phyloP scores from a whole-genome alignment of 805 yeast genomes.

The Candida succiphila region DNA sequence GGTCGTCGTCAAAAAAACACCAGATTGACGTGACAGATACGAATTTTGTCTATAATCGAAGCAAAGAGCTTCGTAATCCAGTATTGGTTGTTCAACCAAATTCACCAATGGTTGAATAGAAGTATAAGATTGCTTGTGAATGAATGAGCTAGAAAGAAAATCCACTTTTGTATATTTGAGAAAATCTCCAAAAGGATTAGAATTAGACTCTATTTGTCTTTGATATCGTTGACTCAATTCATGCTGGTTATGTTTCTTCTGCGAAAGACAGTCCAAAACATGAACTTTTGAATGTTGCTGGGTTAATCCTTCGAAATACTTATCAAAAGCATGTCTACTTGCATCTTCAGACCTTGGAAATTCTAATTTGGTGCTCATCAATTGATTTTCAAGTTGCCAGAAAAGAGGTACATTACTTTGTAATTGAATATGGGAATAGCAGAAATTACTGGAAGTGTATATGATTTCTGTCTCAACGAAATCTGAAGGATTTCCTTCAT shows the following conservation, averaged over 20 bases:
- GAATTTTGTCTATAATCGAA: constrained; percentile 25
- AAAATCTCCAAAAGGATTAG: constrained; percentile 6
- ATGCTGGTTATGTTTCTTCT: constrained; percentile 30
- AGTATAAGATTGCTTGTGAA: constrained; percentile 20
- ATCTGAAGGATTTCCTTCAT: constrained; percentile 42
- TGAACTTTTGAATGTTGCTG: constrained; percentile 40
- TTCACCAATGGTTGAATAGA: constrained; percentile 12
- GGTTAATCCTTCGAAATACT: constrained; percentile 38
- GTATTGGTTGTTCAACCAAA: constrained; percentile 19
- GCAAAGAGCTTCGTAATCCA: constrained; percentile 36
- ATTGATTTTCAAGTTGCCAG: constrained; percentile 40
- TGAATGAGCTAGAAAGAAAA: constrained; percentile 22
- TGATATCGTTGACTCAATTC: constrained; percentile 30
- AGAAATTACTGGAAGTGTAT: constrained; percentile 28
- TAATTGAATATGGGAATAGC: constrained; percentile 34
- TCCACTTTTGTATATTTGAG: constrained; percentile 26
- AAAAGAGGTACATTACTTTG: constrained; percentile 47
- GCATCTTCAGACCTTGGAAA: constrained; percentile 46
- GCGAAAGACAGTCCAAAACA: constrained; percentile 39
- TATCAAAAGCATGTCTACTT: constrained; percentile 38
- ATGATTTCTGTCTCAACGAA: constrained; percentile 44
- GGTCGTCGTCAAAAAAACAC: constrained; percentile 39
- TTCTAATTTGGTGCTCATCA: constrained; percentile 32
- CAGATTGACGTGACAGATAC: constrained; percentile 38
- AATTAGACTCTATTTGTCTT: constrained; percentile 12